Conservation (phyloP, 225 moss, liverwort and hornwort species). For the Physcomitrium patens region DNA sequence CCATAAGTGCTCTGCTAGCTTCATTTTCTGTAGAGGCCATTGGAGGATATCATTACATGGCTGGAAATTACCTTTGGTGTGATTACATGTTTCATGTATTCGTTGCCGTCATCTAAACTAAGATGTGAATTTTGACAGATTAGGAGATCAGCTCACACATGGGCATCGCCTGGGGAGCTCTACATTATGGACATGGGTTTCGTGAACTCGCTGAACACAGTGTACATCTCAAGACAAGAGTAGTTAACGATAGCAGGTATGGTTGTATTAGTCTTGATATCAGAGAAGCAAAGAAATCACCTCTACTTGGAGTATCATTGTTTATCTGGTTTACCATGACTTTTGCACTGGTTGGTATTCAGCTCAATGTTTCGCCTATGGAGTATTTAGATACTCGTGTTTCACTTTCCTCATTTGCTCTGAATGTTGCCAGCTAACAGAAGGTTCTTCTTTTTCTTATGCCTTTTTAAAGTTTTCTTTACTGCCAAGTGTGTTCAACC, state of each 20-base stretch:
- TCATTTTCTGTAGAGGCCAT: background rate
- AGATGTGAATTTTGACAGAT: conserved; percentile 41
- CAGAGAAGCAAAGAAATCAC: too few relatives aligned
- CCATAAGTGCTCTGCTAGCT: background rate
- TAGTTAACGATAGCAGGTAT: background rate
- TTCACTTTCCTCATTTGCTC: too few relatives aligned
- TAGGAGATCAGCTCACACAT: conserved; percentile 27
- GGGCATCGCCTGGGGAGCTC: conserved; percentile 25
- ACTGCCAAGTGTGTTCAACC: too few relatives aligned
- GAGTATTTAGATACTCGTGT: too few relatives aligned
- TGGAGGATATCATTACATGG: background rate
- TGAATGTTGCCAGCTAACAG: too few relatives aligned
- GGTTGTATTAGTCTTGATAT: background rate
- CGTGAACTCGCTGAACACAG: conserved; percentile 21
- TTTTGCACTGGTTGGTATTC: too few relatives aligned
- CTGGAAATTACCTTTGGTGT: background rate
- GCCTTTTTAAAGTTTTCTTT: too few relatives aligned
- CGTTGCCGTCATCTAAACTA: conserved; percentile 7
- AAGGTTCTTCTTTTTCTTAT: too few relatives aligned
- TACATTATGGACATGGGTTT: conserved; percentile 14
- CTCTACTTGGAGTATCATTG: too few relatives aligned
- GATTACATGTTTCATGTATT: background rate
- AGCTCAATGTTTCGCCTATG: too few relatives aligned
- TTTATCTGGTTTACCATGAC: too few relatives aligned
- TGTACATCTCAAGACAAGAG: conserved; percentile 17